Evolutionary conservation across 2,329 filamentous ascomycete genomes (phyloP), one percentile per base, ranked within the genome.

Genomic region (Colletotrichum sp.): DNA sequence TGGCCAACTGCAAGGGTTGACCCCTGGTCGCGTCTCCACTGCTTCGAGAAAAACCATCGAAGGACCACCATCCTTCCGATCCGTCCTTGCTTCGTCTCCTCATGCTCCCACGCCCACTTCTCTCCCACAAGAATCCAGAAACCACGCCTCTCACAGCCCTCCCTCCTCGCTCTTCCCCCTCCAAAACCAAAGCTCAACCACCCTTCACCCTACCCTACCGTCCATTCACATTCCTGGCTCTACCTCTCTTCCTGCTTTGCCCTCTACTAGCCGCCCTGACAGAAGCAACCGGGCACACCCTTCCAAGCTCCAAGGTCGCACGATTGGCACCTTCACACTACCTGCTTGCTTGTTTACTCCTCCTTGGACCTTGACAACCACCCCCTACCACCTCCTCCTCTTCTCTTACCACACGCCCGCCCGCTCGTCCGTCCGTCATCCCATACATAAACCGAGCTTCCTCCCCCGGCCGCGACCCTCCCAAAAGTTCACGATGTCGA

Each of bases 401-500:
- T 64, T 16, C 36, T 69, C 68, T 72, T 68, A 60, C 71, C 65
- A 77, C 34, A 71, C 74, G 55, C n/a, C 61, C 26, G 59, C 67
- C 73, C 71, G 63, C 67, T 67, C 75, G 65, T 66, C 74, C 55
- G 71, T 64, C 63, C 34, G 18, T 67, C 36, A 26, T 74, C 78
- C 77, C 78, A 78, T 82, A 85, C 88, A 89, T 85, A 83, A 78
- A 78, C 80, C 81, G 68, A 79, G 80, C 78, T 79, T 43, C 68
- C 79, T 77, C 70, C 73, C 73, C 74, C 63, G 68, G 71, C 73
- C 72, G 78, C 79, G 64, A 74, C 73, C 71, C 75, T 79, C 78
- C 5, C 7, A 16, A 5, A 9, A 6, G 6, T 5, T 79, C 87
- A 88, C 70, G 82, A 92, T 92, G 90, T 86, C 89, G 78, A 86